Percentiles rank a stretch among this genome's conserved stretches.
Conservation (phyloP, 257 asterid species). For the Handroanthus guayacan region DNA sequence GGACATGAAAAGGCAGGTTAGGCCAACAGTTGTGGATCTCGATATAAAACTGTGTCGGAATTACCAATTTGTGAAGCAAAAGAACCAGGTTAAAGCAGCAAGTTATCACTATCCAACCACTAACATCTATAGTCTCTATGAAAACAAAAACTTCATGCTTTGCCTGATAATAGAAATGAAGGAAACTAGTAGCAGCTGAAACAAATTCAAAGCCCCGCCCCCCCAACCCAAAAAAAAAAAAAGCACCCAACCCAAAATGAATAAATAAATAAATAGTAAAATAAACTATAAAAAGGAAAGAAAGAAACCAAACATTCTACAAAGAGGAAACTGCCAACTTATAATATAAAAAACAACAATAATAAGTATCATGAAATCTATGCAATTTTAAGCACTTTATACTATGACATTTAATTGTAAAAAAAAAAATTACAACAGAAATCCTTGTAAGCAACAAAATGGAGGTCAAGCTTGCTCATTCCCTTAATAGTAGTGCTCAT, state of each 20-base stretch:
- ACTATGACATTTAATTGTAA: neutral
- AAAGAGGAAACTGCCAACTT: neutral
- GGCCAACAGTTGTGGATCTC: too few species aligned
- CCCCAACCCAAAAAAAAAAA: neutral
- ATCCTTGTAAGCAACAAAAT: too few species aligned
- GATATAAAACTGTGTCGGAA: neutral
- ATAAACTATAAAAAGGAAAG: neutral
- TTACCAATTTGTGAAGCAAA: slow-evolving; percentile 17
- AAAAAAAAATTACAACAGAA: neutral
- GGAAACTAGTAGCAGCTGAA: neutral
- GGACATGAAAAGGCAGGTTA: neutral
- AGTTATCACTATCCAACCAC: neutral
- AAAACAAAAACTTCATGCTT: neutral
- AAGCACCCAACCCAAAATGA: too few species aligned
- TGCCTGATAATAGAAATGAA: neutral
- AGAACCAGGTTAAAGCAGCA: slow-evolving; percentile 19
- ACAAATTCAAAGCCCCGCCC: neutral
- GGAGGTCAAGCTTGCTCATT: too few species aligned
- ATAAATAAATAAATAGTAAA: too few species aligned
- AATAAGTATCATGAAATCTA: neutral
- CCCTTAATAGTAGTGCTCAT: too few species aligned
- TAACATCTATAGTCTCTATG: neutral
- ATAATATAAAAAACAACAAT: neutral
- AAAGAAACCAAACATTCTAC: neutral
- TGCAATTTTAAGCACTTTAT: too few species aligned